phyloP scores from a whole-genome alignment of 1,139 yeast species.

The Kodamaea ohmeri region DNA sequence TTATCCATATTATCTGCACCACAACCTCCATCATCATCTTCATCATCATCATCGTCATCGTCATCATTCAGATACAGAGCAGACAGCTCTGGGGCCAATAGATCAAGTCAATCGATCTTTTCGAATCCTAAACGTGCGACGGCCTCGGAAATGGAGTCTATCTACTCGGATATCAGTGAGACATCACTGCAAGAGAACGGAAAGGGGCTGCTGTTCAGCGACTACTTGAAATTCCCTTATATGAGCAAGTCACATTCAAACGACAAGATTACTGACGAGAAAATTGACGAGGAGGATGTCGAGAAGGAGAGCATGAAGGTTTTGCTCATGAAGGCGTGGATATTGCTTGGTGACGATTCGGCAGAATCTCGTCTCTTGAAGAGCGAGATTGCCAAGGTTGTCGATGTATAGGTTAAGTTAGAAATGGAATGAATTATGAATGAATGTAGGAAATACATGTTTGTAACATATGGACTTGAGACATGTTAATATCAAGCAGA shows the following conservation, averaged over 20 bases:
- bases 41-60: conserved; percentile 12
- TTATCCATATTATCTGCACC: conserved; percentile 15
- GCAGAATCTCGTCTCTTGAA: conserved; percentile 15
- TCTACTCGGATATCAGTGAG: conserved; percentile 30
- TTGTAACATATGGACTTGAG: neutral
- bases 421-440: conserved; percentile 6
- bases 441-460: neutral
- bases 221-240: conserved; percentile 28
- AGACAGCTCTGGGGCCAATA: conserved; percentile 15
- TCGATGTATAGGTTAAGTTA: conserved; percentile 10
- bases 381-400: conserved; percentile 15
- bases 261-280: conserved; percentile 9
- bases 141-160: conserved; percentile 28
- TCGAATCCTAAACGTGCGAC: conserved; percentile 16
- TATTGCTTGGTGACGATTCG: conserved; percentile 20
- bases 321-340: conserved; percentile 27
- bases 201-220: conserved; percentile 20
- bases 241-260: conserved; percentile 11
- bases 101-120: conserved; percentile 24
- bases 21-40: conserved; percentile 9
- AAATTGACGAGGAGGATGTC: conserved; percentile 13
- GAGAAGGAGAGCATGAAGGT: conserved; percentile 27
- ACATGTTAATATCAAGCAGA: too few relatives aligned
- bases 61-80: conserved; percentile 14
- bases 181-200: conserved; percentile 11